Base-by-base conservation (phyloP, 225 moss, liverwort and hornwort genomes). In the Pseudoscleropodium purum region DNA sequence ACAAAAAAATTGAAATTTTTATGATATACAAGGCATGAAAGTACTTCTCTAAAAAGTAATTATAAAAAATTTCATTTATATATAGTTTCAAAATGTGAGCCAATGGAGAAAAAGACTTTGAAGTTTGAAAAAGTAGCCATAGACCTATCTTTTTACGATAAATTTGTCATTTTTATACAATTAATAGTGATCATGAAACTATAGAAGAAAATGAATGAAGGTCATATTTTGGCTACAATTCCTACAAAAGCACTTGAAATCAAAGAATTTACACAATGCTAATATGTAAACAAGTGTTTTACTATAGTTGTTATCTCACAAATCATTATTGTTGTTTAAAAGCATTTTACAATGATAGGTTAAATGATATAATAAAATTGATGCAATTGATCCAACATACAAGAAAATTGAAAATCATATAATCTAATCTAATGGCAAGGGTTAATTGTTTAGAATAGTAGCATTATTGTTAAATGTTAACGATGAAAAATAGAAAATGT, bases 111-210 rank as follows among this genome's bases (percentile, higher is more conserved):
- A 36, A 34, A 36, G 2, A 39, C 25, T 70, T 70, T 70, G 39
- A 70, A 70, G 26, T 39, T 68, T 39, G 20, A 39, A 70, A 70
- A 70, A 39, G 15, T 70, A 4, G 3, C 4, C 5, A 17, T 26
- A 30, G 10, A 16, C 5, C 0, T 8, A 2, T 43, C 10, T 2
- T 74, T 45, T 15, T 8, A 27, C 4, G 45, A 17, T 17, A 45
- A 3, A 16, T 29, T 45, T 9, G 2, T 29, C 29, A 74, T 10
- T 17, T 73, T 27, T 2, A 15, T 0, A 27, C 5, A 73, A 43
- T 43, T 29, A 73, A 27, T 73, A 43, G 29, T 73, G 10, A 73
- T 17, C 1, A 45, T 17, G 10, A 73, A 45, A 43, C 29, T 9
- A 39, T 41, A 26, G 41, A 8, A 39, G 39, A 14, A 39, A 39